A percentile compares a stretch with the other conserved stretches of the same genome.
Evolutionary conservation across 2,329 filamentous ascomycete species (phyloP).

Genomic region (Epichloe baconii): DNA sequence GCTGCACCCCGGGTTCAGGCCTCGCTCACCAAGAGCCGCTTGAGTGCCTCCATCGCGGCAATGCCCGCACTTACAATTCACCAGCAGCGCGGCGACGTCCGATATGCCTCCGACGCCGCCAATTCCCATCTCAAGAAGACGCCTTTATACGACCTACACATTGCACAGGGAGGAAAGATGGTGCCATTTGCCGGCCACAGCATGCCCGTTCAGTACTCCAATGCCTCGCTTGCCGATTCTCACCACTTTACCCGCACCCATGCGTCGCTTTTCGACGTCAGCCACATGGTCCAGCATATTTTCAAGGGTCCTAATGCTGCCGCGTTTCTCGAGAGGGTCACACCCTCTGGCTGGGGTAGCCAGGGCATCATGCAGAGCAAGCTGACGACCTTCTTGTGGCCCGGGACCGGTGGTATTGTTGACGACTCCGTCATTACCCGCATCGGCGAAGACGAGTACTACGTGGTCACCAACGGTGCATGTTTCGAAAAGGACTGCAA

Average conservation of each 20-base stretch:
- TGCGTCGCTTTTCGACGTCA: constrained; percentile 88
- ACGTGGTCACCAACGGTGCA: constrained; percentile 90
- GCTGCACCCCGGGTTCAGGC: constrained; percentile 16
- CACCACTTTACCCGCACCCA: constrained; percentile 82
- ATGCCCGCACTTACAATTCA: constrained; percentile 2
- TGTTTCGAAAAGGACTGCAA: constrained; percentile 78
- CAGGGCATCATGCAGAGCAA: constrained; percentile 59
- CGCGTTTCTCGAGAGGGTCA: constrained; percentile 71
- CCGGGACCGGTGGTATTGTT: constrained; percentile 74
- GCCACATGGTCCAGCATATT: constrained; percentile 90
- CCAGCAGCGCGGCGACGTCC: constrained; percentile 11
- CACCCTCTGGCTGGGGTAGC: constrained; percentile 57
- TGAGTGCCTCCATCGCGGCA: constrained; percentile 6
- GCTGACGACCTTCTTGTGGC: constrained; percentile 72
- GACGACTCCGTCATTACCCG: constrained; percentile 89
- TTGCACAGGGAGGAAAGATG: constrained; percentile 76
- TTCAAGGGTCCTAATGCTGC: constrained; percentile 70
- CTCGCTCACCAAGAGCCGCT: background rate
- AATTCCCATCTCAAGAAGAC: constrained; percentile 36
- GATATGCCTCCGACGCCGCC: constrained; percentile 14
- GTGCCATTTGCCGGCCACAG: constrained; percentile 88
- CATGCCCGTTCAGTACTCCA: constrained; percentile 85
- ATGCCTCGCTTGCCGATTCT: constrained; percentile 65
- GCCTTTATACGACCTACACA: constrained; percentile 65
- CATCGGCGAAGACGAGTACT: constrained; percentile 62